These are phyloP conservation scores for Chamaecrista fasciculata DNA, from an alignment of 306 rosid genomes.

Conservation along the genomic window DNA sequence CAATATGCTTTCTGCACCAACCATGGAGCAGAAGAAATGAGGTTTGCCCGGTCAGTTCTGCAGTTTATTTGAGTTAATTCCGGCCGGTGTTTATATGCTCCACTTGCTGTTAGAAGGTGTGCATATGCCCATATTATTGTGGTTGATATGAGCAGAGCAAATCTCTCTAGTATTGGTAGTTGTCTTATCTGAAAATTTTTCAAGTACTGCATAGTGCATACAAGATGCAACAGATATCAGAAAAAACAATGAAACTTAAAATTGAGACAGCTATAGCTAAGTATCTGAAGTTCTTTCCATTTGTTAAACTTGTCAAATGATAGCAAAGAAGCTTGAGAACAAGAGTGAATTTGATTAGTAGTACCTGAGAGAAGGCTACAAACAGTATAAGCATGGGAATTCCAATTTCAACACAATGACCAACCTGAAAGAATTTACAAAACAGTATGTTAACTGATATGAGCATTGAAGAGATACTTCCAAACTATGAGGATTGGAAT, in stretches of 20 bases:
- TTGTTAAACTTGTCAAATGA: not conserved
- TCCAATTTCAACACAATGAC: constrained; percentile 95
- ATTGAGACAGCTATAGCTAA: not conserved
- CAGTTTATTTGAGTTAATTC: constrained; percentile 74
- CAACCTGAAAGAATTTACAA: constrained; percentile 58
- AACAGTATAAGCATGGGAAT: constrained; percentile 88
- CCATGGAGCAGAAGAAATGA: constrained; percentile 98
- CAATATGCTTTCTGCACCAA: constrained; percentile 38
- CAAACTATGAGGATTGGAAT: no score
- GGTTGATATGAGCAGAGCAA: constrained; percentile 81
- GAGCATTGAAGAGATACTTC: not conserved
- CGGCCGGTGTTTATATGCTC: constrained; percentile 87
- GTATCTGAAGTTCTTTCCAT: not conserved
- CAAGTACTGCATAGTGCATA: constrained; percentile 77
- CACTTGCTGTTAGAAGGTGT: constrained; percentile 94
- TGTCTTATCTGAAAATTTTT: constrained; percentile 76
- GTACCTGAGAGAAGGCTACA: constrained; percentile 83
- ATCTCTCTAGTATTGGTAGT: constrained; percentile 75
- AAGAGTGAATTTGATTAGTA: constrained; percentile 24
- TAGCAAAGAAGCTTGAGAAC: not conserved
- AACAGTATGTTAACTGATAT: constrained; percentile 5
- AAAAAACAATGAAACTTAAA: not conserved
- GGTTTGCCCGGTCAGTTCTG: constrained; percentile 83
- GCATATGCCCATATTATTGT: constrained; percentile 98
- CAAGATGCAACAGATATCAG: constrained; percentile 14